Conservation (phyloP, 192 early-diverging fungal genomes). For the Dissophora globulifera region DNA sequence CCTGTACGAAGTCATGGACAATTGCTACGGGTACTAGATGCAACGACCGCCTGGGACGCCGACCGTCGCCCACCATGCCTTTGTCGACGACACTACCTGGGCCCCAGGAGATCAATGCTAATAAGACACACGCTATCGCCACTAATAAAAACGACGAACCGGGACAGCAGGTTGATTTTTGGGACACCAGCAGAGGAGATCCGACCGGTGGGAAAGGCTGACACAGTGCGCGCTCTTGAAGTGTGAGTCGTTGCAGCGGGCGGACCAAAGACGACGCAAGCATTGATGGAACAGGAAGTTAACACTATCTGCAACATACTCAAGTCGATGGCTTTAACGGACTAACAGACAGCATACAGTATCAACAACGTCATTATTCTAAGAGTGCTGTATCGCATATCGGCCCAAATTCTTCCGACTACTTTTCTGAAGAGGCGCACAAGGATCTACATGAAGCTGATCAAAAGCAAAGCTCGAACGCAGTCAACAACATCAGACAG, state of each 20-base stretch:
- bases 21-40: background rate
- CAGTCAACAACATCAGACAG: slow-evolving; percentile 6
- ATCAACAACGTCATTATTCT: slow-evolving; percentile 16
- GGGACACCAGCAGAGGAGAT: slow-evolving; percentile 7
- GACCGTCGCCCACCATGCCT: background rate
- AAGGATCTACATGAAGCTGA: slow-evolving; percentile 11
- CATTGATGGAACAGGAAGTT: background rate
- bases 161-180: background rate
- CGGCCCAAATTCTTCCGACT: background rate
- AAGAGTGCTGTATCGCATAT: background rate
- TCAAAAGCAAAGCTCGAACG: background rate
- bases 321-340: slow-evolving; percentile 2
- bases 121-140: slow-evolving; percentile 10
- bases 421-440: background rate
- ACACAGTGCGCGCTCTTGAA: slow-evolving; percentile 7
- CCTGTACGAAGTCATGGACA: slow-evolving; percentile 11
- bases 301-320: slow-evolving; percentile 18
- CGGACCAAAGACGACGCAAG: background rate
- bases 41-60: background rate
- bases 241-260: slow-evolving; percentile 17
- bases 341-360: slow-evolving; percentile 7
- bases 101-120: slow-evolving; percentile 15
- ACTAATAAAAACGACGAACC: background rate
- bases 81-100: too few relatives aligned
- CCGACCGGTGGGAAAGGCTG: background rate